Evolutionary conservation across 169 alveolate genomes (phyloP).

Genomic region (Eimeria maxima): DNA sequence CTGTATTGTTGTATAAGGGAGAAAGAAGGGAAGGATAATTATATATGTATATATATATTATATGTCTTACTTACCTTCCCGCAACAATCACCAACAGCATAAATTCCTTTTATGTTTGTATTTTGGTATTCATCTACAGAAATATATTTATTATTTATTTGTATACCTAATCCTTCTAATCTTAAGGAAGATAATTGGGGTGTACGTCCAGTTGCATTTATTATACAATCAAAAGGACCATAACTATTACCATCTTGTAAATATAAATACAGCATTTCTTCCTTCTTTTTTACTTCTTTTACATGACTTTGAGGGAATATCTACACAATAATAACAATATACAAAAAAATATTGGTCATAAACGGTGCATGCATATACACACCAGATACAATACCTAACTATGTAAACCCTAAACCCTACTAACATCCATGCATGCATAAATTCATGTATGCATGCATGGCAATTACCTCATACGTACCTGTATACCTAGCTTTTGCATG

Average conservation of each 20-base stretch:
- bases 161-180: conserved; percentile 40
- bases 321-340: not conserved
- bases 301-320: conserved; percentile 57
- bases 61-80: conserved; percentile 78
- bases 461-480: conserved; percentile 23
- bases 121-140: conserved; percentile 89
- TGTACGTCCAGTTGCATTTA: conserved; percentile 93
- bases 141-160: conserved; percentile 86
- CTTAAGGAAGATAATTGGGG: conserved; percentile 1
- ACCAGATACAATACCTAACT: not conserved
- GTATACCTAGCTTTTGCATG: conserved; percentile 84
- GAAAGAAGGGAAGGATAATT: too few relatives aligned
- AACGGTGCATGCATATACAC: too few relatives aligned
- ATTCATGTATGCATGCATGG: not conserved
- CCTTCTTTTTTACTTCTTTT: not conserved
- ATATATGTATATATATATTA: not conserved
- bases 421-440: too few relatives aligned
- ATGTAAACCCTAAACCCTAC: not conserved
- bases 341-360: conserved; percentile 88
- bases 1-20: too few relatives aligned
- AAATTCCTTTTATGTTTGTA: conserved; percentile 88
- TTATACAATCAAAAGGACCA: conserved; percentile 87
- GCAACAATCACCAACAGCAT: conserved; percentile 90
- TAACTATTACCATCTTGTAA: conserved; percentile 31
- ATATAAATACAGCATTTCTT: not conserved